Evolutionary conservation across 176 grass and related monocot species (phyloP).

Genomic region (Neostapfia colusana): DNA sequence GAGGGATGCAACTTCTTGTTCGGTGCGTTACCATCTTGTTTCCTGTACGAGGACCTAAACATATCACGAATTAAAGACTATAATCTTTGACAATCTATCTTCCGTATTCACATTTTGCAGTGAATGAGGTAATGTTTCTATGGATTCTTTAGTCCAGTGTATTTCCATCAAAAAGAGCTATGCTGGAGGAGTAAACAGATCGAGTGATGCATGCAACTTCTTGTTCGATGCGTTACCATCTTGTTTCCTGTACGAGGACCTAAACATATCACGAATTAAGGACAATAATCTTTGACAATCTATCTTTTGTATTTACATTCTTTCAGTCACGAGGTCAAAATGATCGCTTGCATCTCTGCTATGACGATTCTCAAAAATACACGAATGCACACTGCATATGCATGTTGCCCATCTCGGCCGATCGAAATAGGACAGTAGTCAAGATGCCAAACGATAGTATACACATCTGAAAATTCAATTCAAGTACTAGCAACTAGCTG

Average conservation of each 20-base stretch:
- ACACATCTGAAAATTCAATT: slow-evolving; percentile 17
- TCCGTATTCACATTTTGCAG: no score
- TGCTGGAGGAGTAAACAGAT: no score
- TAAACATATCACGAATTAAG: neutral
- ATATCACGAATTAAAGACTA: neutral
- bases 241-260: neutral
- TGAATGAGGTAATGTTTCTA: no score
- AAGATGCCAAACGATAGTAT: slow-evolving; percentile 9
- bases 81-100: neutral
- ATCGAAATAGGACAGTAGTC: neutral
- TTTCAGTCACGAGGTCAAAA: neutral
- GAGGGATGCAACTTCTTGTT: neutral
- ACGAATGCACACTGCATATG: neutral
- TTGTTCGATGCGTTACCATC: neutral
- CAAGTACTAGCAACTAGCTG: slow-evolving; percentile 25
- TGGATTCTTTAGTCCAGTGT: no score
- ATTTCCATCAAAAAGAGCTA: no score
- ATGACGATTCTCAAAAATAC: slow-evolving; percentile 3
- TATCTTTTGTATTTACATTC: neutral
- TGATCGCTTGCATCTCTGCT: neutral
- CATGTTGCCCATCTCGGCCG: neutral
- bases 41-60: neutral
- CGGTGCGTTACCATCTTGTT: neutral
- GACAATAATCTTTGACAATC: neutral
- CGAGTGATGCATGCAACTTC: no score